Evolutionary conservation across 2,329 filamentous ascomycete genomes (phyloP).

Genomic region (Boeremia lycopersici): DNA sequence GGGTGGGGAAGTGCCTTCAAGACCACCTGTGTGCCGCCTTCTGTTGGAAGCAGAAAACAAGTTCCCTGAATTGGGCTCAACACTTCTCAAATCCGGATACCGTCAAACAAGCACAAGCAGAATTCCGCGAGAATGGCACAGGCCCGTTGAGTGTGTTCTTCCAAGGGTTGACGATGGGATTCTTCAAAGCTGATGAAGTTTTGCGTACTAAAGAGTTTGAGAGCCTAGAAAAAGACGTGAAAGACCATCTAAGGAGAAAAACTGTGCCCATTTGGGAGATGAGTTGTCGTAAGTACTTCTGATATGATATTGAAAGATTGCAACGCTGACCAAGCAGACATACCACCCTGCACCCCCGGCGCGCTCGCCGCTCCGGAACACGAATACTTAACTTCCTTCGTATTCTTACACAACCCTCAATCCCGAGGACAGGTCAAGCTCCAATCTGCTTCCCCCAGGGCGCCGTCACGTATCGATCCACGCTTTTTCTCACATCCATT

Average conservation of each 20-base stretch:
- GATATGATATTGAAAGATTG: too few relatives aligned
- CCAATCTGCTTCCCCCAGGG: background rate
- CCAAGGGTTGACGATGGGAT: background rate
- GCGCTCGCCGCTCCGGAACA: background rate
- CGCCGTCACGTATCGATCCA: background rate
- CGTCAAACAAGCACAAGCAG: background rate
- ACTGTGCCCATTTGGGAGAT: background rate
- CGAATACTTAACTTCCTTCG: background rate
- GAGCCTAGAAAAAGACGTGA: background rate
- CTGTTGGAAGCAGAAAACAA: background rate
- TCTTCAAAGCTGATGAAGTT: background rate
- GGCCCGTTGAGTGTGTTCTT: background rate
- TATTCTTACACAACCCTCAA: background rate
- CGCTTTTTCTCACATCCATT: background rate
- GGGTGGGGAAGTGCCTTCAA: background rate
- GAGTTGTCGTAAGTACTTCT: background rate
- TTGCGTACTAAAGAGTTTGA: background rate
- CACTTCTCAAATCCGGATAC: background rate
- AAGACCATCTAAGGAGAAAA: background rate
- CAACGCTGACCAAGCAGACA: background rate
- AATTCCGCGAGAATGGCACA: background rate
- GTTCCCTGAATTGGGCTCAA: background rate
- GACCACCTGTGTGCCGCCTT: background rate
- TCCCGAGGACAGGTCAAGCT: background rate
- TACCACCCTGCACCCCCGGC: background rate